These are phyloP conservation scores for Cenchrus fungigraminus DNA, from an alignment of 176 grass and related monocot genomes.

Conservation along the genomic window DNA sequence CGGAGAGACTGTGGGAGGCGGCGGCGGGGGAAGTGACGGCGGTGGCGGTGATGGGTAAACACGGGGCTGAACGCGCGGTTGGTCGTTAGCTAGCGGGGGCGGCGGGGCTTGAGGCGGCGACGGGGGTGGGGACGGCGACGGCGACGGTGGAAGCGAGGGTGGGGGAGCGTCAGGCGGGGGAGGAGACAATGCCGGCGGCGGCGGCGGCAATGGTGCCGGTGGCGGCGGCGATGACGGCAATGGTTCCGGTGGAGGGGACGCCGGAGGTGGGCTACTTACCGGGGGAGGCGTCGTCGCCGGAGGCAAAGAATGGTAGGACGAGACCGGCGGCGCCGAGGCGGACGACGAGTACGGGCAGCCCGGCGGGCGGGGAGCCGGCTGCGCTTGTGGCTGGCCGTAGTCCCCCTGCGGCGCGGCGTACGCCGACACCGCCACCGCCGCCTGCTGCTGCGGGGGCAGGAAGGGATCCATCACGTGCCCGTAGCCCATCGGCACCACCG, in stretches of 20 bases:
- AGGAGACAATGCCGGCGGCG: constrained; percentile 45
- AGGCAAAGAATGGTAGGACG: constrained; percentile 46
- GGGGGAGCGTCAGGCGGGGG: constrained; percentile 45
- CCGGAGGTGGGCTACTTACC: constrained; percentile 46
- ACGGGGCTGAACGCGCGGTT: constrained; percentile 46
- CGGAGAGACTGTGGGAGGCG: constrained; percentile 45
- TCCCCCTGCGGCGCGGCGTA: constrained; percentile 35
- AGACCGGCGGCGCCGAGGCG: constrained; percentile 52
- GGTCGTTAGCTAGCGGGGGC: constrained; percentile 37
- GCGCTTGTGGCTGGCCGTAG: constrained; percentile 43
- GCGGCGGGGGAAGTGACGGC: constrained; percentile 47
- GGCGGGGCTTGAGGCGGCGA: constrained; percentile 43
- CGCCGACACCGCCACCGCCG: constrained; percentile 18
- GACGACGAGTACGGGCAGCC: constrained; percentile 58
- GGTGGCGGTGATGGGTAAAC: constrained; percentile 62
- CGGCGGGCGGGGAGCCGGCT: constrained; percentile 44
- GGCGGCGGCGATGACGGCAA: neutral
- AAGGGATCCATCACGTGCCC: neutral
- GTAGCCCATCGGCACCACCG: constrained; percentile 33
- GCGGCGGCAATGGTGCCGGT: constrained; percentile 24
- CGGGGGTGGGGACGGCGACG: constrained; percentile 30
- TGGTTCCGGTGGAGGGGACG: constrained; percentile 17
- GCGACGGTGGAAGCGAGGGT: constrained; percentile 41
- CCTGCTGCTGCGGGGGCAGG: constrained; percentile 37
- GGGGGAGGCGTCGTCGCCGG: constrained; percentile 46